phyloP scores from a whole-genome alignment of 73 alveolate species.

The Stentor coeruleus region DNA sequence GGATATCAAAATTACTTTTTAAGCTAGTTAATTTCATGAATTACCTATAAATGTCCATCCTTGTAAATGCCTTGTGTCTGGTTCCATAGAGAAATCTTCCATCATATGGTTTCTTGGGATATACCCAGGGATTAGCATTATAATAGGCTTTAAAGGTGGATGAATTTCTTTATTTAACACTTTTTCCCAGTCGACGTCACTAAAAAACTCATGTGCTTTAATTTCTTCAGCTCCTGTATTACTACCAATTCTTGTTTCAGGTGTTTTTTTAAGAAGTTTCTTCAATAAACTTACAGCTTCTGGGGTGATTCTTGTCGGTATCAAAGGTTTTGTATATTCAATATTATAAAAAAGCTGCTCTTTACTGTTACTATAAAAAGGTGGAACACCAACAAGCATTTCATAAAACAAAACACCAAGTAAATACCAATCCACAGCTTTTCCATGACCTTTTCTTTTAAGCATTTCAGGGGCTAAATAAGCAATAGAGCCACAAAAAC shows the following conservation, averaged over 20 bases:
- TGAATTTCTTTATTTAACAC: conserved; percentile 1
- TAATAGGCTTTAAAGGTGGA: background rate
- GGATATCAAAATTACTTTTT: too few relatives aligned
- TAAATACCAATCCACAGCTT: conserved; percentile 90
- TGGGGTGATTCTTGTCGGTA: conserved; percentile 67
- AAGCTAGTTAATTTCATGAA: too few relatives aligned
- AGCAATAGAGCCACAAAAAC: conserved; percentile 72
- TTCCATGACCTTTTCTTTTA: conserved; percentile 80
- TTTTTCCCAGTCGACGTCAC: conserved; percentile 67
- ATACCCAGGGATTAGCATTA: too few relatives aligned
- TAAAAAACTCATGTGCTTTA: conserved; percentile 71
- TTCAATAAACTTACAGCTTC: conserved; percentile 68
- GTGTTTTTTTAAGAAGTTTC: conserved; percentile 62
- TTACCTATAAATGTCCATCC: too few relatives aligned
- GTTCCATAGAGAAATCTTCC: too few relatives aligned
- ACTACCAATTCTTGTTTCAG: conserved; percentile 73
- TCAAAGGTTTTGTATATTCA: conserved; percentile 71
- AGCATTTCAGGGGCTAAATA: conserved; percentile 92
- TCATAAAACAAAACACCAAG: conserved; percentile 86
- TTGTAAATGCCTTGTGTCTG: too few relatives aligned
- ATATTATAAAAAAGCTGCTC: conserved; percentile 88
- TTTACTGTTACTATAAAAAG: conserved; percentile 70
- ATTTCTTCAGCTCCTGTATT: conserved; percentile 71
- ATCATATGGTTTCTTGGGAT: too few relatives aligned
- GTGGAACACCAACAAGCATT: conserved; percentile 84